phyloP scores from a whole-genome alignment of 2,329 filamentous ascomycete species.

The Penicillium capsulatum region DNA sequence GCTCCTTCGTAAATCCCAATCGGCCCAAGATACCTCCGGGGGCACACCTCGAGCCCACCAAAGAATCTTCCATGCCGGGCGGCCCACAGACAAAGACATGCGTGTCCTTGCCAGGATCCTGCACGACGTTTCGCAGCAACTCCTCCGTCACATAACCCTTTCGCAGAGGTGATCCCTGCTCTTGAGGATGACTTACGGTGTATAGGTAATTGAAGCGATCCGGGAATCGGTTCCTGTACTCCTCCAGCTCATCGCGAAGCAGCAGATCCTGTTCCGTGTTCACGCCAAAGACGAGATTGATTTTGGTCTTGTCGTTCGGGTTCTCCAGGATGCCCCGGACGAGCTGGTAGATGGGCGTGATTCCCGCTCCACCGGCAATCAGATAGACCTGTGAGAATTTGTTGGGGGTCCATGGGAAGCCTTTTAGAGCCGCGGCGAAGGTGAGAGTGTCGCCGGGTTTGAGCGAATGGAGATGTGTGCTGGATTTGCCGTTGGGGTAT shows the following conservation, averaged over 20 bases:
- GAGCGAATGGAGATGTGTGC: slow-evolving; percentile 62
- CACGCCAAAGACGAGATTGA: slow-evolving; percentile 64
- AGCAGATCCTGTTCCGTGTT: slow-evolving; percentile 62
- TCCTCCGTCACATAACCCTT: slow-evolving; percentile 58
- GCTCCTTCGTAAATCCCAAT: slow-evolving; percentile 55
- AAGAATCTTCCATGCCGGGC: slow-evolving; percentile 58
- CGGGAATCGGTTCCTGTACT: slow-evolving; percentile 49
- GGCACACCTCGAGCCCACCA: slow-evolving; percentile 29
- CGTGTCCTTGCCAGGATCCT: slow-evolving; percentile 37
- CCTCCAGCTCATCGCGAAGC: slow-evolving; percentile 53
- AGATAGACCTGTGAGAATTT: slow-evolving; percentile 54
- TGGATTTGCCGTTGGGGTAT: slow-evolving; percentile 63
- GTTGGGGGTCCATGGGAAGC: slow-evolving; percentile 52
- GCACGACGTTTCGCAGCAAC: slow-evolving; percentile 51
- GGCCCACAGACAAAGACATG: slow-evolving; percentile 69
- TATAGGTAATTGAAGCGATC: slow-evolving; percentile 57
- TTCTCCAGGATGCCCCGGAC: slow-evolving; percentile 59
- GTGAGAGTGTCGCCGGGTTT: slow-evolving; percentile 58
- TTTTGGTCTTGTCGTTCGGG: slow-evolving; percentile 57
- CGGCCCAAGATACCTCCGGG: slow-evolving; percentile 51
- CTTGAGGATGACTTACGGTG: slow-evolving; percentile 47
- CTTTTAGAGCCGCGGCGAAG: slow-evolving; percentile 54
- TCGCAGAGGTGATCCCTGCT: slow-evolving; percentile 39
- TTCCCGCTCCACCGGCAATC: slow-evolving; percentile 67
- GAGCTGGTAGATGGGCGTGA: slow-evolving; percentile 67